Evolutionary conservation across 805 yeast genomes (phyloP).

Genomic region (Hanseniaspora hatyaiensis): DNA sequence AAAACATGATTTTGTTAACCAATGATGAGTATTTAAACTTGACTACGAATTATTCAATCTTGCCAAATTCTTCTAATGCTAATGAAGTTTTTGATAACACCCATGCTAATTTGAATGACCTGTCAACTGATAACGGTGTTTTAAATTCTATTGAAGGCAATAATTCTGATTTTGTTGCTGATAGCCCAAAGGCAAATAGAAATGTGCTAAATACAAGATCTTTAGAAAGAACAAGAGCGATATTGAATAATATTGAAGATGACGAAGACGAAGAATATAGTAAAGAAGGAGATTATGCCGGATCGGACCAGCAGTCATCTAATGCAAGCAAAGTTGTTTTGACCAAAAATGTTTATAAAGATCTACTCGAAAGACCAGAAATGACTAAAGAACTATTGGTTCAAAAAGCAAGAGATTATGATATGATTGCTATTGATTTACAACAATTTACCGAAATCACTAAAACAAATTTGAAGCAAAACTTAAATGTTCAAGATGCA

Average conservation of each 20-base stretch:
- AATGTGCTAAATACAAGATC: background rate
- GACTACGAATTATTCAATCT: background rate
- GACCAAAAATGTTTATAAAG: slow-evolving; percentile 5
- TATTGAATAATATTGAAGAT: background rate
- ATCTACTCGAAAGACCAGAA: slow-evolving; percentile 7
- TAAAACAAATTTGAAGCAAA: slow-evolving; percentile 15
- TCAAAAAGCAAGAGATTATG: slow-evolving; percentile 19
- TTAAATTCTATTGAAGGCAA: background rate
- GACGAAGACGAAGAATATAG: background rate
- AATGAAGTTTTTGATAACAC: background rate
- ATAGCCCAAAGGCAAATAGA: background rate
- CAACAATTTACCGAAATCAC: slow-evolving; percentile 18
- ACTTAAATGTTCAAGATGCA: slow-evolving; percentile 19
- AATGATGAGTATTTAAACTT: background rate
- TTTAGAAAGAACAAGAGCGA: background rate
- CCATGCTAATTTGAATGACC: background rate
- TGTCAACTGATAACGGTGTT: background rate
- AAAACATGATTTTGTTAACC: background rate
- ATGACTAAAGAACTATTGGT: slow-evolving; percentile 19
- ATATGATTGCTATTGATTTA: slow-evolving; percentile 19
- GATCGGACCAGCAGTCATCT: no score
- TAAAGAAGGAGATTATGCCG: no score
- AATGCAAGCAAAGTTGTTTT: slow-evolving; percentile 1
- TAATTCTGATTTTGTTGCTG: slow-evolving; percentile 13
- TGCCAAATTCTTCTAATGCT: background rate